Evolutionary conservation across 805 yeast genomes (phyloP).

Genomic region (Kluyveromyces aestuarii): DNA sequence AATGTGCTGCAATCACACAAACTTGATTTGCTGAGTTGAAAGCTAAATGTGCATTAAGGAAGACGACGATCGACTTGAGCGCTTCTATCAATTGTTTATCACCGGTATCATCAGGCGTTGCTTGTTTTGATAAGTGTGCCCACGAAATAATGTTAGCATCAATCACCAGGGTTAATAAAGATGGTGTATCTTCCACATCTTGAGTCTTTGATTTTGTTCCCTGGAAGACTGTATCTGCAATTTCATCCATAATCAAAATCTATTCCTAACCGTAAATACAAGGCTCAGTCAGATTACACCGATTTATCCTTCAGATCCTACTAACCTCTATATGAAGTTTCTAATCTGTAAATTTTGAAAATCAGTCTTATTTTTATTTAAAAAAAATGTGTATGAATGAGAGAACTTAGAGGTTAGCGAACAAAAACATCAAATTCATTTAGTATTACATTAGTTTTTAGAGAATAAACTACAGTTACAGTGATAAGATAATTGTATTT

Average conservation of each 20-base stretch:
- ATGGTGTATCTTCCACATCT: slow-evolving; percentile 55
- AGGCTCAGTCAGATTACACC: no score
- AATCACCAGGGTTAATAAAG: slow-evolving; percentile 65
- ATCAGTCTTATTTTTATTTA: no score
- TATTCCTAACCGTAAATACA: background rate
- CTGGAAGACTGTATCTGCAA: slow-evolving; percentile 27
- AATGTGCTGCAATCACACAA: slow-evolving; percentile 68
- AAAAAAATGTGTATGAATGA: no score
- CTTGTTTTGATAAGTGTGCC: slow-evolving; percentile 28
- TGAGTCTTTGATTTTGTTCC: slow-evolving; percentile 15
- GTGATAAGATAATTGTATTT: slow-evolving; percentile 20
- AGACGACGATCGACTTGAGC: slow-evolving; percentile 58
- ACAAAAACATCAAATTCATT: no score
- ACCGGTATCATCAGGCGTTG: slow-evolving; percentile 4
- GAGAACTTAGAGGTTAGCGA: no score
- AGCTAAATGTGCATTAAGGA: slow-evolving; percentile 81
- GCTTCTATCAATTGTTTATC: slow-evolving; percentile 46
- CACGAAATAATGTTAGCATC: slow-evolving; percentile 60
- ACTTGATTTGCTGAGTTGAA: slow-evolving; percentile 77
- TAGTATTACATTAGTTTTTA: no score
- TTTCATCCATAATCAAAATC: slow-evolving; percentile 24
- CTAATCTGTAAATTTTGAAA: no score
- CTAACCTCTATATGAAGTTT: no score
- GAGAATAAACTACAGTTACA: background rate
- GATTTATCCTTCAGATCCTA: no score